A percentile compares a stretch with the other conserved stretches of the same genome.
phyloP scores from a whole-genome alignment of 2,329 filamentous ascomycete genomes.

The Ilyonectria sp. region DNA sequence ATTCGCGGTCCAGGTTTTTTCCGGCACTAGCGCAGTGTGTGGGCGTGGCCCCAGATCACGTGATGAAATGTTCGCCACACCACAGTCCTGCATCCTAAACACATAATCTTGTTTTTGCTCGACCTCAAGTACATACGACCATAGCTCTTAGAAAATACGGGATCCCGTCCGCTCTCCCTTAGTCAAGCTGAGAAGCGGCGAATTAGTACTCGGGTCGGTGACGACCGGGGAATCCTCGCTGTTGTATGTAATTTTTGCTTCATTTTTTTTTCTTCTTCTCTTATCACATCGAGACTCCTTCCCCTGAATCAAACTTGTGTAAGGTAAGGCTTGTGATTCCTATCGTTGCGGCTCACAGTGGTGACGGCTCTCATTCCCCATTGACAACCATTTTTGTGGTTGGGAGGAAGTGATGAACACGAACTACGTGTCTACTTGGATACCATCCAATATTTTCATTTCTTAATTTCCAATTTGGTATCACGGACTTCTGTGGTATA shows the following conservation, averaged over 20 bases:
- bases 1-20: slow-evolving; percentile 48
- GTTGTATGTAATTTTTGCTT: slow-evolving; percentile 12
- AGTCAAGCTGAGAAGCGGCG: slow-evolving; percentile 20
- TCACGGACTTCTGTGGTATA: too few relatives aligned
- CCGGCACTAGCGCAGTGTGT: slow-evolving; percentile 42
- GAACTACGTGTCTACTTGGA: too few relatives aligned
- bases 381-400: too few relatives aligned
- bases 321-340: too few relatives aligned
- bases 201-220: slow-evolving; percentile 22
- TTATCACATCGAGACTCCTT: too few relatives aligned
- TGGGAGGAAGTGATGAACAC: too few relatives aligned
- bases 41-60: slow-evolving; percentile 40
- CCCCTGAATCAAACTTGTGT: too few relatives aligned
- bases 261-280: neutral
- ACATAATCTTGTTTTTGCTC: neutral
- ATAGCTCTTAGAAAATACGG: slow-evolving; percentile 22
- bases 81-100: neutral
- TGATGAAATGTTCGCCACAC: slow-evolving; percentile 21
- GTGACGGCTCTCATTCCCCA: too few relatives aligned
- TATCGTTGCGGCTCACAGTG: too few relatives aligned
- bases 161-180: slow-evolving; percentile 21
- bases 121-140: neutral
- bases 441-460: too few relatives aligned
- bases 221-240: slow-evolving; percentile 18
- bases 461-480: too few relatives aligned